Base-by-base conservation (phyloP, 352 stramenopile genomes). In the Aphanomyces euteiches region DNA sequence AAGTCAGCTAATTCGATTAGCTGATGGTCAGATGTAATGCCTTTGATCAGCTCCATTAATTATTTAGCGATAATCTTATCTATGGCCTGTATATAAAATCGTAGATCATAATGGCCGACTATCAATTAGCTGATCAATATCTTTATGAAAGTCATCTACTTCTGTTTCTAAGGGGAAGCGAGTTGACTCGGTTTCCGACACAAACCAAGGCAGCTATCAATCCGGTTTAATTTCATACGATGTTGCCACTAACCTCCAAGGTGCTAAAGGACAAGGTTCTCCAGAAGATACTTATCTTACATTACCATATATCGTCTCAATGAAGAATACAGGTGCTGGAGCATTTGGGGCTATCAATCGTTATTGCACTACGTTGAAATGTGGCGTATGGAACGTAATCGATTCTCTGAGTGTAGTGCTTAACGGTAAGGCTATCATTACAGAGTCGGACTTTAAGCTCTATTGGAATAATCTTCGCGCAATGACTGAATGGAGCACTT, bases 391-490 rank as follows among this genome's bases (percentile, higher is more conserved):
- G 66, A 78, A 78, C 28, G 72, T 76, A 17, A 73, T 77, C 36
- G 73, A 77, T 75, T 69, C 63, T 7, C 56, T 78, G 28, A 50
- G 34, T 47, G 47, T 76, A 0, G 74, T 77, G 45, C 43, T 79
- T 0, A 73, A 78, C 41, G 74, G 74, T 47, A 74, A 78, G 50
- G 60, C 10, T 37, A 69, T 78, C 19, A 8, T 78, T 0, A 71
- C 60, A 4, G 61, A 72, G 48, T 7, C 21, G 13, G 74, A 78
- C 12, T 78, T 73, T 39, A 77, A 75, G 13, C 36, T 61, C 0
- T 77, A 73, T 47, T 70, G 50, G 50, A 79, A 79, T 56, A 79
- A 79, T 45, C 10, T 79, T 12, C 75, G 75, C 40, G 69, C 73
- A 50, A 45, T 71, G 50, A 77, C 75, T 7, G 53, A 75, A 15